phyloP scores from a whole-genome alignment of 345 rosid genomes.

The Leavenworthia alabamica region DNA sequence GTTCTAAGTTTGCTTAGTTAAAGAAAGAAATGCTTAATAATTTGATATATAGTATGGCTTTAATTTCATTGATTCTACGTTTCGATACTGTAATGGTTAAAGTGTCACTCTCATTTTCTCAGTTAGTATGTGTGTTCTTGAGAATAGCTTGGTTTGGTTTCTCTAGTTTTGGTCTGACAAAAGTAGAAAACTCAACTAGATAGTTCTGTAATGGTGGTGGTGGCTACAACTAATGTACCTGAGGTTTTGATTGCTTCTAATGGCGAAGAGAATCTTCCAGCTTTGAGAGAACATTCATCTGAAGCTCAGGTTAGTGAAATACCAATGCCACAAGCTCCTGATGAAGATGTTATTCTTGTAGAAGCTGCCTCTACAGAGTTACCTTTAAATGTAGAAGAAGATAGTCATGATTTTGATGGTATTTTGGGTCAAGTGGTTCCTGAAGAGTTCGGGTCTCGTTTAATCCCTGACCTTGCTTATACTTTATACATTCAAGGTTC shows the following conservation, averaged over 20 bases:
- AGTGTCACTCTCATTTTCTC: not conserved
- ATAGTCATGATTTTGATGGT: not conserved
- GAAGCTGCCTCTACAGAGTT: not conserved
- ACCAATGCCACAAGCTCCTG: not conserved
- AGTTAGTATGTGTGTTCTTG: not conserved
- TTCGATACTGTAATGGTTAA: not conserved
- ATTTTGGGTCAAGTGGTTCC: not conserved
- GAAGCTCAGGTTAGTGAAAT: not conserved
- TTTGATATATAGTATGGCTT: not conserved
- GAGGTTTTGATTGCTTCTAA: not conserved
- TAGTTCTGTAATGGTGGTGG: not conserved
- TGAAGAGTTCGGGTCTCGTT: not conserved
- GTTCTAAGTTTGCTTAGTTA: not conserved
- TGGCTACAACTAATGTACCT: conserved; percentile 1
- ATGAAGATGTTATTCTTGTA: not conserved
- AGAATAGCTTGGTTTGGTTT: not conserved
- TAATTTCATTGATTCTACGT: not conserved
- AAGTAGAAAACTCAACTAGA: not conserved
- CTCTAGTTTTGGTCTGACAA: not conserved
- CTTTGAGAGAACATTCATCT: not conserved
- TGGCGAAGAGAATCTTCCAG: not conserved
- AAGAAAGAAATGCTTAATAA: not conserved
- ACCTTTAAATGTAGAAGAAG: not conserved
- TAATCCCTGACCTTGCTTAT: conserved; percentile 1
- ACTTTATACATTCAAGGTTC: not conserved